phyloP scores from a whole-genome alignment of 495 filamentous ascomycete genomes.

The Penicillium pancosmium region DNA sequence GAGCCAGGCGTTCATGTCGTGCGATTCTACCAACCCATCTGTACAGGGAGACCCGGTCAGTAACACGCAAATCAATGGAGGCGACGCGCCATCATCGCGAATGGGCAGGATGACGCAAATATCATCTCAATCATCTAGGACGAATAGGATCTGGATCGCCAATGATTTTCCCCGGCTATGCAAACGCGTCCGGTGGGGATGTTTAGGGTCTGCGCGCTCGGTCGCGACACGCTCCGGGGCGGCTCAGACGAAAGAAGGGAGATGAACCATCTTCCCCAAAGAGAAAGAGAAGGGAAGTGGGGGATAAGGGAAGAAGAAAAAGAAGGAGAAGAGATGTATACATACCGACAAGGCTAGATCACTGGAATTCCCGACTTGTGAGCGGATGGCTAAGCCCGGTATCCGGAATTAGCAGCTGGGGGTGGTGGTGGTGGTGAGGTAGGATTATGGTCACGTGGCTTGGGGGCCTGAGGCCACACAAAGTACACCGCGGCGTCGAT shows the following conservation, averaged over 20 bases:
- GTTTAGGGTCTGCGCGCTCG: slow-evolving; percentile 30
- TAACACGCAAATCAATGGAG: slow-evolving; percentile 3
- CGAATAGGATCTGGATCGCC: not conserved
- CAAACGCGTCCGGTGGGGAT: slow-evolving; percentile 41
- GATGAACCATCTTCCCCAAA: slow-evolving; percentile 4
- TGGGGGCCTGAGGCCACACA: slow-evolving; percentile 25
- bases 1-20: slow-evolving; percentile 83
- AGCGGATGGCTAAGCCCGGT: slow-evolving; percentile 45
- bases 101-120: not conserved
- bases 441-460: slow-evolving; percentile 42
- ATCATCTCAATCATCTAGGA: slow-evolving; percentile 16
- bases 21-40: slow-evolving; percentile 62
- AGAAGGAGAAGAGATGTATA: slow-evolving; percentile 30
- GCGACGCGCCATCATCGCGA: slow-evolving; percentile 20
- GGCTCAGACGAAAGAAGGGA: slow-evolving; percentile 12
- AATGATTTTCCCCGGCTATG: slow-evolving; percentile 9
- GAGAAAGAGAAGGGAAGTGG: not conserved
- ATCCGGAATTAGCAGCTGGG: slow-evolving; percentile 46
- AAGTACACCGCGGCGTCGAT: slow-evolving; percentile 3
- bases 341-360: slow-evolving; percentile 55
- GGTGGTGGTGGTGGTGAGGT: slow-evolving; percentile 12
- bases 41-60: slow-evolving; percentile 30
- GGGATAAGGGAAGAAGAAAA: slow-evolving; percentile 4
- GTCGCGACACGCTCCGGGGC: slow-evolving; percentile 27
- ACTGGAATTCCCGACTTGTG: slow-evolving; percentile 50